Conservation (phyloP, 2,329 filamentous ascomycete genomes). For the Tolypocladium guangdongense region DNA sequence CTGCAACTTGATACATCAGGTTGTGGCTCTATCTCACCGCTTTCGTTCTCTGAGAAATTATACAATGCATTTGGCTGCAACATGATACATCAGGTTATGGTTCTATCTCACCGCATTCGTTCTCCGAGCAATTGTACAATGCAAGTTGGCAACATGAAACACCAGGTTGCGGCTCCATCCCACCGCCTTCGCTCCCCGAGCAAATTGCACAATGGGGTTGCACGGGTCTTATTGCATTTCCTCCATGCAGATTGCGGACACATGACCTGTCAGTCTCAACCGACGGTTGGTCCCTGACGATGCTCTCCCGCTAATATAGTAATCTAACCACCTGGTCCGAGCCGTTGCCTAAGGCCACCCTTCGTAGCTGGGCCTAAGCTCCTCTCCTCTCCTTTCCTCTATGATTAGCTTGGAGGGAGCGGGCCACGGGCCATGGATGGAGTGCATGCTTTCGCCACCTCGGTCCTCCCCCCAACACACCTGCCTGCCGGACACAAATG, state of each 20-base stretch:
- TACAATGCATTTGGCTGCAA: no score
- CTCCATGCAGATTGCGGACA: background rate
- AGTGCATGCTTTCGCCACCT: background rate
- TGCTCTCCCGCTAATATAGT: background rate
- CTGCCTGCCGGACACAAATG: background rate
- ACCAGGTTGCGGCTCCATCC: no score
- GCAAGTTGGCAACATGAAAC: no score
- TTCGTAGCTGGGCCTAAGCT: background rate
- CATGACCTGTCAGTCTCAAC: background rate
- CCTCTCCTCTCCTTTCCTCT: background rate
- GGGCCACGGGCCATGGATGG: background rate
- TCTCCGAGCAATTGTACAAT: no score
- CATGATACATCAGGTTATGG: no score
- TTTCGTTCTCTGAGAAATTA: no score
- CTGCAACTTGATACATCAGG: no score
- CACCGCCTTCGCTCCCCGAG: no score
- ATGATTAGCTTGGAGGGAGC: background rate
- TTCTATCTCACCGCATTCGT: no score
- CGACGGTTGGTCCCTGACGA: background rate
- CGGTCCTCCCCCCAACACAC: background rate
- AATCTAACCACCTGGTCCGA: background rate
- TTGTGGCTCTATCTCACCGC: no score
- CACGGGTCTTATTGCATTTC: background rate
- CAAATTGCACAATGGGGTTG: background rate
- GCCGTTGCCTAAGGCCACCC: background rate